These are phyloP conservation scores for Arthroderma sp. DNA, from an alignment of 2,329 filamentous ascomycete genomes.

Conservation along the genomic window DNA sequence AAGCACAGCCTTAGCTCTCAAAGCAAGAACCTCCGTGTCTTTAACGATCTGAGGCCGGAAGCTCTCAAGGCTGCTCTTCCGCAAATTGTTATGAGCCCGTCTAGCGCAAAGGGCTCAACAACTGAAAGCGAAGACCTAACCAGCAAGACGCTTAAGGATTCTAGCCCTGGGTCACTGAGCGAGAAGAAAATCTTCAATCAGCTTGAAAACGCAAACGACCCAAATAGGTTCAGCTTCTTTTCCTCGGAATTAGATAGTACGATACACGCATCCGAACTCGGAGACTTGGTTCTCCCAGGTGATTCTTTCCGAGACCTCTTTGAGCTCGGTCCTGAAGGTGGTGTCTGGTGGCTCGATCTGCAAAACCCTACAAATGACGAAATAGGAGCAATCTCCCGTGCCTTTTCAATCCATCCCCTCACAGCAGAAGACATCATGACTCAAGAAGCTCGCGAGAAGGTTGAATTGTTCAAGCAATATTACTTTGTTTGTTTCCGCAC, in stretches of 20 bases:
- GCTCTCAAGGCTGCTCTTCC: constrained; percentile 22
- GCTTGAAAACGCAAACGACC: constrained; percentile 39
- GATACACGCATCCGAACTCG: constrained; percentile 78
- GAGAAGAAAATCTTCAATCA: constrained; percentile 20
- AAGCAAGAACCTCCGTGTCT: constrained; percentile 40
- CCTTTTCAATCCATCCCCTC: constrained; percentile 88
- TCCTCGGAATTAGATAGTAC: constrained; percentile 89
- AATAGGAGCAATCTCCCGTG: constrained; percentile 74
- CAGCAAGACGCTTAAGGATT: constrained; percentile 23
- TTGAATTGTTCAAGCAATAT: constrained; percentile 92
- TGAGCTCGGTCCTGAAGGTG: constrained; percentile 53
- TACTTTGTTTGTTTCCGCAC: constrained; percentile 97
- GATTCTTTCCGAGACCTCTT: constrained; percentile 86
- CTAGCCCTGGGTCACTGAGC: constrained; percentile 2
- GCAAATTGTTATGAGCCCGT: constrained; percentile 22
- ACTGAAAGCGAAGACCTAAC: constrained; percentile 19
- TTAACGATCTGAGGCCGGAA: constrained; percentile 47
- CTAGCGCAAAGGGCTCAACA: constrained; percentile 16
- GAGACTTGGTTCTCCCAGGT: constrained; percentile 75
- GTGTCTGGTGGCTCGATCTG: constrained; percentile 98
- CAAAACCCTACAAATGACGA: constrained; percentile 83
- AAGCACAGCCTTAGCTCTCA: constrained; percentile 39
- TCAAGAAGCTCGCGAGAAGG: constrained; percentile 93
- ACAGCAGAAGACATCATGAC: constrained; percentile 94
- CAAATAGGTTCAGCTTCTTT: constrained; percentile 90